Evolutionary conservation across 768 basidiomycete genomes (phyloP).

Genomic region (Tricholomella constricta): DNA sequence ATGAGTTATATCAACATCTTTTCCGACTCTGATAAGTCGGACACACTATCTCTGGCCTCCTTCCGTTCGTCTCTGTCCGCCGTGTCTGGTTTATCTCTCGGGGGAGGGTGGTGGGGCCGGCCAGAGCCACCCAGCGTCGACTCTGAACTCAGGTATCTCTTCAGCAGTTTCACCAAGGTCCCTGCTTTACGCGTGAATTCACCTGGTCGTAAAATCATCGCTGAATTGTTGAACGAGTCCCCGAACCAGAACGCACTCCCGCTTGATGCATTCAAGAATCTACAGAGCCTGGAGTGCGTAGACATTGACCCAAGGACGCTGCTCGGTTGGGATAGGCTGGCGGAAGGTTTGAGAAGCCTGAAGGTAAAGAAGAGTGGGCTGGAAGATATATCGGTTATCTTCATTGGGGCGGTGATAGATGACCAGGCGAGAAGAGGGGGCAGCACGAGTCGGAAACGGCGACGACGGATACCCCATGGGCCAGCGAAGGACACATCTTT

Average conservation of each 20-base stretch:
- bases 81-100: constrained; percentile 75
- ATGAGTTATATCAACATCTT: constrained; percentile 72
- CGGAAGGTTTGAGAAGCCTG: constrained; percentile 70
- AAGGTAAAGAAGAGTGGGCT: constrained; percentile 79
- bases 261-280: constrained; percentile 81
- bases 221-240: constrained; percentile 68
- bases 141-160: constrained; percentile 80
- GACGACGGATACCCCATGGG: constrained; percentile 43
- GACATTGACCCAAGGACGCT: constrained; percentile 84
- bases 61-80: constrained; percentile 76
- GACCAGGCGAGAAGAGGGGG: constrained; percentile 69
- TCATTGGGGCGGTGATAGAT: constrained; percentile 78
- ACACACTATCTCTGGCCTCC: constrained; percentile 73
- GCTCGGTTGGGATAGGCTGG: constrained; percentile 81
- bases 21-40: constrained; percentile 60
- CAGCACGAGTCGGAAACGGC: constrained; percentile 46
- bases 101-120: constrained; percentile 71
- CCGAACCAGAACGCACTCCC: constrained; percentile 78
- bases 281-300: constrained; percentile 71
- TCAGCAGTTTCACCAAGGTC: constrained; percentile 87
- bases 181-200: constrained; percentile 73
- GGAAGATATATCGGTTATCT: constrained; percentile 77
- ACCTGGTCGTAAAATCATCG: constrained; percentile 64
- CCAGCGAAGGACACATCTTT: constrained; percentile 46
- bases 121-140: constrained; percentile 62